Base-by-base conservation (phyloP, 257 asterid species). In the Ilex asprella region DNA sequence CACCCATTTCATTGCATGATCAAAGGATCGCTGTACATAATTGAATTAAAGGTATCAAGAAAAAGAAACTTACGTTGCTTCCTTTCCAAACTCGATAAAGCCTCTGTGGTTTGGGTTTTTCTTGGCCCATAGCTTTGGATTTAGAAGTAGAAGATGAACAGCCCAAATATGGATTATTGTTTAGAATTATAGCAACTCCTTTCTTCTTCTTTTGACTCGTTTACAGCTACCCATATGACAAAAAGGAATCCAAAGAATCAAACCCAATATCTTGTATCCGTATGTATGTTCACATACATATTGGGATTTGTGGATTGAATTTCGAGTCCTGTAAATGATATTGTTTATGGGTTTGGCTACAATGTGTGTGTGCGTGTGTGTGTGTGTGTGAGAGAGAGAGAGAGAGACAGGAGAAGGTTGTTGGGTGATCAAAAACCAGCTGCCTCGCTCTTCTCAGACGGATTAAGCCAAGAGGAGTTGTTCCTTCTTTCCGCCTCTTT, bases 1-100 rank as follows among this genome's bases (percentile, higher is more conserved):
- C 2, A 14, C 11, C 11, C n/a, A 10, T 46, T 46, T 46, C 12
- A 8, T 35, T 35, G 6, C 52, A 46, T 46, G 52, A 11, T 46
- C 4, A 46, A 46, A 46, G 3, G 14, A 14, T 14, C 13, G 0
- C n/a, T 4, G 52, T 12, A 10, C 13, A 14, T 10, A 14, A 46
- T 10, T 14, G 52, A 3, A 46, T 10, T 14, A 46, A 10, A 46
- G 3, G n/a, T 4, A 46, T 10, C 10, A 2, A 35, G 12, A 65
- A 55, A 7, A n/a, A 62, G 12, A 15, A 41, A 56, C 88, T 82
- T 78, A 89, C 95, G 74, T 89, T 89, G 76, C 75, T 86, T 55
- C 95, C 96, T 67, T 78, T 80, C 96, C 96, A 89, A 56, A 80
- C 86, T 63, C 82, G 93, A 75, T 84, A 84, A 77, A 86, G 85